Percentiles rank a stretch among this genome's conserved stretches.
phyloP scores from a whole-genome alignment of 768 basidiomycete genomes.

The Galerina sulciceps region DNA sequence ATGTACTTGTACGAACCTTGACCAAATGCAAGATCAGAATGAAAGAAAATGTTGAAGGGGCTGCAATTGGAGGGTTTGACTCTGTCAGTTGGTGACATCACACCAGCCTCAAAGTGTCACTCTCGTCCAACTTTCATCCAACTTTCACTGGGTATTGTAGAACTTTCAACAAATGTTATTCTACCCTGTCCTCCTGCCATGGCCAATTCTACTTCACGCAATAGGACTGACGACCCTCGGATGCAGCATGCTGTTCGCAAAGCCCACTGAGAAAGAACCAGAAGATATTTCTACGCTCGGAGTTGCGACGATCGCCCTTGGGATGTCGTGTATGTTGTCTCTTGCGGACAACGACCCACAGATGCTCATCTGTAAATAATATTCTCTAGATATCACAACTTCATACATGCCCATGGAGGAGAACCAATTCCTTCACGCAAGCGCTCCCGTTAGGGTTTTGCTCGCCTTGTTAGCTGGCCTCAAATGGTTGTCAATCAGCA shows the following conservation, averaged over 20 bases:
- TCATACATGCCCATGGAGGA: slow-evolving; percentile 1
- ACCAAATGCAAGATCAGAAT: no score
- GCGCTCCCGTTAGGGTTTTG: background rate
- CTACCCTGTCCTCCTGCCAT: slow-evolving; percentile 1
- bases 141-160: no score
- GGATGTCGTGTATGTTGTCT: slow-evolving; percentile 1
- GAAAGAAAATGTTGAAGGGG: no score
- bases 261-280: background rate
- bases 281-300: background rate
- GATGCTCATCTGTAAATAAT: background rate
- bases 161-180: background rate
- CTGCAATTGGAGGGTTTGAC: no score
- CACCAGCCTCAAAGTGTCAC: no score
- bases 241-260: background rate
- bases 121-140: no score
- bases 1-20: no score
- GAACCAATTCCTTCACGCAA: slow-evolving; percentile 3
- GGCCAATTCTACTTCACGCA: slow-evolving; percentile 3
- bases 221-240: background rate
- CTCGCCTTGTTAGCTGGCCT: background rate
- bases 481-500: background rate
- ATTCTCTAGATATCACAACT: background rate
- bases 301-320: background rate
- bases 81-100: no score
- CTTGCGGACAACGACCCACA: background rate